Evolutionary conservation across 1,139 yeast species (phyloP).

Genomic region (Geotrichum australiense): DNA sequence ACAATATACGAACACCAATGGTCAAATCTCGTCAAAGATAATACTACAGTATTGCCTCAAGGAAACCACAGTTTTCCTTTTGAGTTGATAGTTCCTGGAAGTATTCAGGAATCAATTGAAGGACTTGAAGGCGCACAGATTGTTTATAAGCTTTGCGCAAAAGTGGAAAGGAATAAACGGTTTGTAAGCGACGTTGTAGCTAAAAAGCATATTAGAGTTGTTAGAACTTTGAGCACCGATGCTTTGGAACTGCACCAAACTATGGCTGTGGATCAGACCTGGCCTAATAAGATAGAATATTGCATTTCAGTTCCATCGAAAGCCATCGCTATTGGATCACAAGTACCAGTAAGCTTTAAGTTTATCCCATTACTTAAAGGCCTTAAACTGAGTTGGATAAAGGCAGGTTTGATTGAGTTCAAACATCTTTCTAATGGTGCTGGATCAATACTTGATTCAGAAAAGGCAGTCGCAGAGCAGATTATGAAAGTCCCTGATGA

Average conservation of each 20-base stretch:
- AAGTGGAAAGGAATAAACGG: conserved; percentile 77
- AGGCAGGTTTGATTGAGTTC: conserved; percentile 57
- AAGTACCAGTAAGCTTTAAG: conserved; percentile 60
- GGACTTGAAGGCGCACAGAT: conserved; percentile 82
- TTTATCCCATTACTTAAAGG: conserved; percentile 82
- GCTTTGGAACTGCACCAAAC: conserved; percentile 86
- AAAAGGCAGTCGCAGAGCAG: conserved; percentile 1
- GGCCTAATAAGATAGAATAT: conserved; percentile 95
- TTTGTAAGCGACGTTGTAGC: conserved; percentile 60
- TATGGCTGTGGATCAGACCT: conserved; percentile 86
- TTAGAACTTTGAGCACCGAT: conserved; percentile 86
- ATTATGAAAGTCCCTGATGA: conserved; percentile 19
- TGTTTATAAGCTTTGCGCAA: conserved; percentile 71
- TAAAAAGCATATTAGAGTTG: conserved; percentile 68
- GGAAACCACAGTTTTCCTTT: conserved; percentile 94
- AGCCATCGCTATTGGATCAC: conserved; percentile 86
- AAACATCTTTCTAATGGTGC: conserved; percentile 6
- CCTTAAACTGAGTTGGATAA: conserved; percentile 63
- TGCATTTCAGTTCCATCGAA: conserved; percentile 78
- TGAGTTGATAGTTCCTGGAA: conserved; percentile 77
- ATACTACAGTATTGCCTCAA: conserved; percentile 37
- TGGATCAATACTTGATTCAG: neutral
- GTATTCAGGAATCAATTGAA: conserved; percentile 80
- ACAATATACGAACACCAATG: conserved; percentile 71
- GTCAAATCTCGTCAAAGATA: conserved; percentile 44